Conservation (phyloP, 805 yeast genomes). For the Teunomyces aglyptinius region DNA sequence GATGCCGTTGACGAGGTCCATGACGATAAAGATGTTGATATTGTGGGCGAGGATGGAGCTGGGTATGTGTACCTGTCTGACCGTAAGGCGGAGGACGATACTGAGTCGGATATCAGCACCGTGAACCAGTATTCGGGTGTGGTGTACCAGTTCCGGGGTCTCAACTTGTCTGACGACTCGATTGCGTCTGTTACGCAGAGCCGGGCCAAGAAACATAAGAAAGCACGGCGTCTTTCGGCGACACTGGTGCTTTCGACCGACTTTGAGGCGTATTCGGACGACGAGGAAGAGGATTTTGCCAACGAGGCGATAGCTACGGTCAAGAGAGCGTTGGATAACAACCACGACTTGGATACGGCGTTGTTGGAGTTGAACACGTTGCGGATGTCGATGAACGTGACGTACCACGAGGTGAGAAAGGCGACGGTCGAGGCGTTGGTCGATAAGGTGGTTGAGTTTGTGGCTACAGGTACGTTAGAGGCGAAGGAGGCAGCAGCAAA, state of each 20-base stretch:
- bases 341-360: constrained; percentile 93
- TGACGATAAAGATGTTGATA: constrained; percentile 15
- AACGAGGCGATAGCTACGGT: constrained; percentile 93
- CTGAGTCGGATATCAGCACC: constrained; percentile 37
- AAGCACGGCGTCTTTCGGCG: constrained; percentile 35
- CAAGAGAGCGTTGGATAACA: constrained; percentile 85
- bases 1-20: constrained; percentile 19
- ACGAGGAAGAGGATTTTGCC: constrained; percentile 66
- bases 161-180: constrained; percentile 58
- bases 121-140: constrained; percentile 38
- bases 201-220: constrained; percentile 36
- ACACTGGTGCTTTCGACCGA: constrained; percentile 46
- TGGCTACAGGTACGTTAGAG: constrained; percentile 72
- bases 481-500: constrained; percentile 74
- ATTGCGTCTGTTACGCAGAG: constrained; percentile 50
- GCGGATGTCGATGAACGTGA: constrained; percentile 96
- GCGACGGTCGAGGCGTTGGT: constrained; percentile 78
- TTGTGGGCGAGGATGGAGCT: constrained; percentile 50
- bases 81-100: constrained; percentile 31
- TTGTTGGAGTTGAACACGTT: constrained; percentile 87
- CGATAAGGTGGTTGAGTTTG: constrained; percentile 65
- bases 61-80: constrained; percentile 53
- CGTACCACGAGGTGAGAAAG: constrained; percentile 85
- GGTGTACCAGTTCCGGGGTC: constrained; percentile 45
- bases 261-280: constrained; percentile 37